Evolutionary conservation across 2,329 filamentous ascomycete species (phyloP), one percentile per base, ranked within the genome.

Genomic region (Apiospora saccharicola): DNA sequence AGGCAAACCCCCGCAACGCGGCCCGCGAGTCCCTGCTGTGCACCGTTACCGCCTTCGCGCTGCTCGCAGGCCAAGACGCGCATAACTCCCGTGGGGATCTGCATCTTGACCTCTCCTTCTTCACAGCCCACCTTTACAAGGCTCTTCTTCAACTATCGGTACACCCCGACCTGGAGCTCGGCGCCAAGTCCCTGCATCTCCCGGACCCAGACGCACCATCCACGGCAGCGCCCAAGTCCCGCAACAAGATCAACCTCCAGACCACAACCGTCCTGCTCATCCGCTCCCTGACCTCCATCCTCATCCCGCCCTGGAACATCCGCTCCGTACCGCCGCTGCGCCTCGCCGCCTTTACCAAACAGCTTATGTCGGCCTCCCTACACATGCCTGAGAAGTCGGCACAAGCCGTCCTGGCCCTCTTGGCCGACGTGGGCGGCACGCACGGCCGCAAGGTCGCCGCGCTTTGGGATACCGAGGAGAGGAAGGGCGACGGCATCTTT

Each of bases 401-500:
- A 53, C 89, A 94, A 75, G 96, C 96, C 0, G 88, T 96, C 71
- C 85, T 98, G 5, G 92, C 92, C 1, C 86, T 99, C 41, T 83
- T 98, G 61, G 90, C 90, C 70, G 92, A 95, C 77, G 90, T 98
- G 1, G 90, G 92, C 0, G 94, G 93, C 81, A 91, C 92, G 2
- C 95, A 99, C 80, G 91, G 91, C 68, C 92, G 91, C 77, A 97
- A 96, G 82, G 90, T 98, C 61, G 90, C 90, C 49, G 90, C 92
- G n/a, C 83, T 99, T 73, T 99, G 96, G 96, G 91, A 97, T 78
- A 97, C 95, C 0, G 96, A 98, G 80, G 96, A 98, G 85, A 88
- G 96, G 69, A 93, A 94, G 80, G 96, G 96, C 8, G 96, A 98
- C 80, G 96, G 96, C 2, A 90, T 92, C 0, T 98, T 94, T 79